Evolutionary conservation across 2,329 filamentous ascomycete genomes (phyloP).

Genomic region (Penicillium sp.): DNA sequence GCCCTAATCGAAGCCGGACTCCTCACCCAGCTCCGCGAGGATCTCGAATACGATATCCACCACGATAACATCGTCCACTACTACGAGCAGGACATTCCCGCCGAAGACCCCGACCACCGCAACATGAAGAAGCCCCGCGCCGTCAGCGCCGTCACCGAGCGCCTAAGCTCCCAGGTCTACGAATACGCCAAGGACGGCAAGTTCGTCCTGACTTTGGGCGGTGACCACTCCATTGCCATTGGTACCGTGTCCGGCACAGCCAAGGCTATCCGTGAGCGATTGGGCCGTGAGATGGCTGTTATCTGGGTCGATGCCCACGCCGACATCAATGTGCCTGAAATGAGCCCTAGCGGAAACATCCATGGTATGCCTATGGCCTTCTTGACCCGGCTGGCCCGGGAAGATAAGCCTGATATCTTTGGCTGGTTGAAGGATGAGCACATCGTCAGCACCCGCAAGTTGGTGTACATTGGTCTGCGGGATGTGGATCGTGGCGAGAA

Average conservation of each 20-base stretch:
- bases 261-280: conserved; percentile 79
- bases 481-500: conserved; percentile 96
- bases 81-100: conserved; percentile 73
- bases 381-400: conserved; percentile 77
- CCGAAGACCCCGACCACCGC: conserved; percentile 72
- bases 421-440: conserved; percentile 75
- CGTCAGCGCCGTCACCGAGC: conserved; percentile 80
- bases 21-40: conserved; percentile 75
- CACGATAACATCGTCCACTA: conserved; percentile 80
- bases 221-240: conserved; percentile 95
- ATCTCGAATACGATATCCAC: conserved; percentile 84
- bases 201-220: conserved; percentile 88
- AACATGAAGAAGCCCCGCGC: conserved; percentile 92
- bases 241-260: conserved; percentile 87
- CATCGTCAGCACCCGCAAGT: conserved; percentile 69
- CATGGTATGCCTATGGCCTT: conserved; percentile 98
- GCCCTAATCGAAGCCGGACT: conserved; percentile 88
- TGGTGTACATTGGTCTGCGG: conserved; percentile 94
- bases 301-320: conserved; percentile 99
- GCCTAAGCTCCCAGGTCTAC: conserved; percentile 83
- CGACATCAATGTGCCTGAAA: conserved; percentile 96
- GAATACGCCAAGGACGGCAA: conserved; percentile 78
- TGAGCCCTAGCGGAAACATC: conserved; percentile 85
- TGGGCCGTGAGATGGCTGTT: conserved; percentile 81
- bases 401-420: conserved; percentile 76